Base-by-base conservation (phyloP, 2,329 filamentous ascomycete genomes). In the Phialophora expanda region DNA sequence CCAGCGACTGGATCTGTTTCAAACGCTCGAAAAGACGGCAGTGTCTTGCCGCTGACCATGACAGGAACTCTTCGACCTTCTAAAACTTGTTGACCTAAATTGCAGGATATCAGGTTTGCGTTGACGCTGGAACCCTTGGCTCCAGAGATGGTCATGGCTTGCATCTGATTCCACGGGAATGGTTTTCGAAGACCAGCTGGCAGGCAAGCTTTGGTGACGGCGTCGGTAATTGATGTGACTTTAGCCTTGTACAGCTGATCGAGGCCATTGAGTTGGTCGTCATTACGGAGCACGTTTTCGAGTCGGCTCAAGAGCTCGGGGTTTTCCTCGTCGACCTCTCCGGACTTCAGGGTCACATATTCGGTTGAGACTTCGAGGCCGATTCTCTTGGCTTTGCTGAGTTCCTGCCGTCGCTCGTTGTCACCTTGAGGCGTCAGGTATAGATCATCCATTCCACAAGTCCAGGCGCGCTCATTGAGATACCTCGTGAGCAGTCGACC, bases 121-220 rank as follows among this genome's bases (percentile, higher is more conserved):
- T 99, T 99, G 78, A 99, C 95, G 73, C 87, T 83, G 62, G 87
- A 90, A 76, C 95, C 95, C 81, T 99, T 99, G 59, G 95, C 95
- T 77, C 95, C 95, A 64, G 95, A 97, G 14, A 90, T 90, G 24
- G 95, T 99, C 95, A 99, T 99, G 70, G 91, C 88, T 83, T 99
- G 95, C 94, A 99, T 99, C 79, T 98, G 94, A 75, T 99, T 99
- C 75, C 90, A 90, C 0, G 95, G 95, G 78, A 99, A 99, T 7
- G 90, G 87, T 79, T 98, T 99, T 74, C 91, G 88, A 30, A 99
- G 86, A 50, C 91, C 92, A 22, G 82, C 80, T 0, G 95, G 95
- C 71, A 99, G 84, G 78, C 93, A 97, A 1, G 86, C 86, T 55
- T 84, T 84, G 9, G 93, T 96, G 53, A 98, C 89, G 0, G 83